These are phyloP conservation scores for Dictyostelium purpureum DNA, from an alignment of 78 protist genomes.

Conservation along the genomic window DNA sequence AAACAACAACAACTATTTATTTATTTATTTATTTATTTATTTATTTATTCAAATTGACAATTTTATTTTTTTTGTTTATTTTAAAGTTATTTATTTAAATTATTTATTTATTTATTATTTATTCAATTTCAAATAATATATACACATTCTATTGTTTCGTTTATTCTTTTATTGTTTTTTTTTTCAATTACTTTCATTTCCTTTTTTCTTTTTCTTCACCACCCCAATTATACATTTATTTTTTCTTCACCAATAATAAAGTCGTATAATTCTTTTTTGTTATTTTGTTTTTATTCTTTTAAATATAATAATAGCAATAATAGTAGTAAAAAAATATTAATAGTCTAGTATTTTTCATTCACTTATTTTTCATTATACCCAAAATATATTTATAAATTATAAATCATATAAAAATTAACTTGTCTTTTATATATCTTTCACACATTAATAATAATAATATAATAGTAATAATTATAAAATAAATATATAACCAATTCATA, in stretches of 20 bases:
- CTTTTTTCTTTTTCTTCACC: background rate
- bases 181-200: background rate
- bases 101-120: constrained; percentile 54
- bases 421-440: too few relatives aligned
- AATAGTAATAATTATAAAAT: too few relatives aligned
- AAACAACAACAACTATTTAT: background rate
- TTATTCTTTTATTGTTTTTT: background rate
- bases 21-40: background rate
- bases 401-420: too few relatives aligned
- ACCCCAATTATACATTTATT: background rate
- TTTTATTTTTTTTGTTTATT: too few relatives aligned
- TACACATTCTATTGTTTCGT: background rate
- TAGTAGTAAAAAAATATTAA: too few relatives aligned
- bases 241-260: background rate
- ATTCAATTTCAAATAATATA: background rate
- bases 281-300: too few relatives aligned
- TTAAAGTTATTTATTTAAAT: background rate
- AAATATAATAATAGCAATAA: background rate
- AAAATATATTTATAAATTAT: too few relatives aligned
- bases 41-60: background rate
- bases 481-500: too few relatives aligned
- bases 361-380: too few relatives aligned
- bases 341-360: too few relatives aligned
- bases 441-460: too few relatives aligned
- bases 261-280: too few relatives aligned